Conservation (phyloP, 164 flowering plant species). For the Vitis rupestris region DNA sequence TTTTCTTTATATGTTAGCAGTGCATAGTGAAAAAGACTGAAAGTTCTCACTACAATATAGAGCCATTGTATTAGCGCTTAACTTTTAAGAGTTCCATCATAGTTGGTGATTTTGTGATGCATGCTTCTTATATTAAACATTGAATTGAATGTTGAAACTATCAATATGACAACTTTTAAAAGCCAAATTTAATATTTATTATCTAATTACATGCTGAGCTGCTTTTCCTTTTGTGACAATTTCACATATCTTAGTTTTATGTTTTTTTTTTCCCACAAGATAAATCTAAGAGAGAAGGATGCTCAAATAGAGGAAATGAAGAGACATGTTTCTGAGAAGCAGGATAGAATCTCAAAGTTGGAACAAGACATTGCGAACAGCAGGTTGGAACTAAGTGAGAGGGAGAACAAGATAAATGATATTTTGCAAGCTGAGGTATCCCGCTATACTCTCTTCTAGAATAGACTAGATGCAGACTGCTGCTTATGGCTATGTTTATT, state of each 20-base stretch:
- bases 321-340: slow-evolving; percentile 46
- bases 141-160: no score
- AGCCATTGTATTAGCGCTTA: no score
- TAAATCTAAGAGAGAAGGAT: slow-evolving; percentile 50
- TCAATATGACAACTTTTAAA: no score
- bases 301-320: slow-evolving; percentile 46
- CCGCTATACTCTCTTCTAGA: not conserved
- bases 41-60: no score
- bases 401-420: slow-evolving; percentile 48
- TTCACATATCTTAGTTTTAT: not conserved
- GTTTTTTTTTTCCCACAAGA: slow-evolving; percentile 22
- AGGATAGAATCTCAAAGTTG: slow-evolving; percentile 44
- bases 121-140: no score
- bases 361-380: slow-evolving; percentile 66
- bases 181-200: no score
- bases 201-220: no score
- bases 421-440: slow-evolving; percentile 52
- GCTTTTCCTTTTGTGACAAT: no score
- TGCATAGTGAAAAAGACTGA: no score
- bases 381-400: slow-evolving; percentile 50
- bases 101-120: no score
- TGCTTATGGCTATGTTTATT: not conserved
- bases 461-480: not conserved
- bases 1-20: no score
- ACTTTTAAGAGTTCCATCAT: no score